Percentiles rank a stretch among this genome's conserved stretches.
Evolutionary conservation across 164 flowering plant genomes (phyloP).

Genomic region (Cinnamomum micranthum): DNA sequence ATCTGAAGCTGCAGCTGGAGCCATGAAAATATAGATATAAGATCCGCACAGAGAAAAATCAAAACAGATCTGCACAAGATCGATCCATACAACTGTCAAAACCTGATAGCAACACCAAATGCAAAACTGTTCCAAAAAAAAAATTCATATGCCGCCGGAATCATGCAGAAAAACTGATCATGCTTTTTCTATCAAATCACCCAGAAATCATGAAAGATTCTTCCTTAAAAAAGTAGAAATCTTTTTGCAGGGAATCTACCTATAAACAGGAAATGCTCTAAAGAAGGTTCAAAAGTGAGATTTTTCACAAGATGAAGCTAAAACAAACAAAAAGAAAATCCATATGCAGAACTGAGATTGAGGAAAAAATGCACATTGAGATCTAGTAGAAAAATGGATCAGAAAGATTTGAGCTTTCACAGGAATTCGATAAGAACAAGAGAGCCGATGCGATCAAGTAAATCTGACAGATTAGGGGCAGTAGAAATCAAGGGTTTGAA

Average conservation of each 20-base stretch:
- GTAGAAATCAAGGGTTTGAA: too few species aligned
- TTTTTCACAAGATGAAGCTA: too few species aligned
- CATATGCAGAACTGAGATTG: too few species aligned
- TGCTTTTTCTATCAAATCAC: background rate
- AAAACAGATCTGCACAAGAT: slow-evolving; percentile 5
- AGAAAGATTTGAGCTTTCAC: too few species aligned
- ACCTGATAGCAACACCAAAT: background rate
- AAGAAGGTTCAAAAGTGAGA: too few species aligned
- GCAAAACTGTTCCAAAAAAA: background rate
- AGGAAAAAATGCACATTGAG: too few species aligned
- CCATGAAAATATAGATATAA: slow-evolving; percentile 18
- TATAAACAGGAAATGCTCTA: background rate
- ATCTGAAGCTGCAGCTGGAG: slow-evolving; percentile 39
- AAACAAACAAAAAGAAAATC: too few species aligned
- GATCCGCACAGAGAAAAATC: background rate
- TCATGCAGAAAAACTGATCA: background rate
- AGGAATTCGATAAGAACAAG: too few species aligned
- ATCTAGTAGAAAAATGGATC: too few species aligned
- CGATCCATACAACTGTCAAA: background rate
- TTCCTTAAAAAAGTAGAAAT: background rate
- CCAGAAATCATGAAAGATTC: background rate
- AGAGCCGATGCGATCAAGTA: too few species aligned
- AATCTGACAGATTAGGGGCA: too few species aligned
- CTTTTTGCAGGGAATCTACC: background rate
- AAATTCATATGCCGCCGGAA: too few species aligned